Percentiles rank a stretch among this genome's conserved stretches.
phyloP scores from a whole-genome alignment of 1,284 basidiomycete genomes.

The Marasmius fiardii region DNA sequence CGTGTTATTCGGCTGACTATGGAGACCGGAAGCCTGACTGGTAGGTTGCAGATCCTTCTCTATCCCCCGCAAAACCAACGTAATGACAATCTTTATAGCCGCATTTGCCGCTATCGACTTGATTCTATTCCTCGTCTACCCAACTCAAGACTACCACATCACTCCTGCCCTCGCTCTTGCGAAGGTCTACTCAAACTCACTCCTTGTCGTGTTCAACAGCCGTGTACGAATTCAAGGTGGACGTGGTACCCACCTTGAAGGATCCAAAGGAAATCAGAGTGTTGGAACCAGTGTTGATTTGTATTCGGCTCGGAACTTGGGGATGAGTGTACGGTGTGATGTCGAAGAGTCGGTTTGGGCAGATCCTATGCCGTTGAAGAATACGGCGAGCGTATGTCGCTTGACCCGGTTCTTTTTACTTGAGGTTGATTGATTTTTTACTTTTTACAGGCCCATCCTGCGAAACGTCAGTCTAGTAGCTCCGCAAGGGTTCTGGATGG shows the following conservation, averaged over 20 bases:
- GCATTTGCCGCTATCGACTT: constrained; percentile 7
- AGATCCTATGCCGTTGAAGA: not conserved
- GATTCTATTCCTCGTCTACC: constrained; percentile 8
- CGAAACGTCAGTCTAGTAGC: too few species aligned
- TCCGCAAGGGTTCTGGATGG: too few species aligned
- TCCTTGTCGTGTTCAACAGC: constrained; percentile 4
- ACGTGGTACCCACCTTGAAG: not conserved
- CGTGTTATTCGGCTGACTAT: constrained; percentile 13
- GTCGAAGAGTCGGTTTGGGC: not conserved
- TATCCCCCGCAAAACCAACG: not conserved
- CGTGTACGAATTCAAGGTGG: not conserved
- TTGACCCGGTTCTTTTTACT: too few species aligned
- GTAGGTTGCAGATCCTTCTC: not conserved
- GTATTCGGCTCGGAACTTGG: not conserved
- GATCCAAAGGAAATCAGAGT: not conserved
- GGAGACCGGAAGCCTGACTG: constrained; percentile 13
- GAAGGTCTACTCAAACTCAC: constrained; percentile 13
- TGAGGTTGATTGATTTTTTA: too few species aligned
- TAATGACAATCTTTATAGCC: not conserved
- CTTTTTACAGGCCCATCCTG: too few species aligned
- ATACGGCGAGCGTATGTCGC: not conserved
- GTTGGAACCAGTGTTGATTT: not conserved
- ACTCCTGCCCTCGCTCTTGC: constrained; percentile 9
- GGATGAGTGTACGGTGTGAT: not conserved
- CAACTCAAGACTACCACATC: constrained; percentile 7